Percentiles rank a stretch among this genome's conserved stretches.
These are phyloP conservation scores for Salvia rosmarinus DNA, from an alignment of 257 asterid species.

Conservation along the genomic window DNA sequence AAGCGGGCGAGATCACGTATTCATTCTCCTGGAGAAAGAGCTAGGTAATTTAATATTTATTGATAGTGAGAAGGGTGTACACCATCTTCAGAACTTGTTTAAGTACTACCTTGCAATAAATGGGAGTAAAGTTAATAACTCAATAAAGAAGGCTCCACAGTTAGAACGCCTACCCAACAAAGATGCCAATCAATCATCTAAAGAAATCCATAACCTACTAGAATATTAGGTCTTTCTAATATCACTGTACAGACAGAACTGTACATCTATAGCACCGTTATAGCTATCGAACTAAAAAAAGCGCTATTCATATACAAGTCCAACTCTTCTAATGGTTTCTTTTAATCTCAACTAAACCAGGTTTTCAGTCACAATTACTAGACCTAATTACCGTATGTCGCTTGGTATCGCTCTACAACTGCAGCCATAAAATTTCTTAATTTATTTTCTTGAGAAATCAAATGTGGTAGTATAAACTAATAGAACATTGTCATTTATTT, in stretches of 20 bases:
- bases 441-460: constrained; percentile 2
- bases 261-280: no score
- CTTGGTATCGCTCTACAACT: background rate
- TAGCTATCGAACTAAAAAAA: no score
- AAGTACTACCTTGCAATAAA: background rate
- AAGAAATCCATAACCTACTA: background rate
- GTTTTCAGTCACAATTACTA: background rate
- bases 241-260: no score
- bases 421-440: background rate
- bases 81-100: background rate
- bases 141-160: background rate
- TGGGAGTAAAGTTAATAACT: background rate
- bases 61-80: background rate
- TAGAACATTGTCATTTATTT: background rate
- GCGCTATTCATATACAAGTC: no score
- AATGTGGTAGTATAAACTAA: constrained; percentile 12
- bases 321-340: no score
- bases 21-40: constrained; percentile 59
- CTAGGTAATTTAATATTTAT: constrained; percentile 55
- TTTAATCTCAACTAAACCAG: no score
- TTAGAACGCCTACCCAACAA: background rate
- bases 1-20: constrained; percentile 54
- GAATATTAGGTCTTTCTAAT: background rate
- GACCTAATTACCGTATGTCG: background rate
- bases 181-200: background rate